Conservation (phyloP, 192 early-diverging fungal genomes). For the Lobulomyces angularis region DNA sequence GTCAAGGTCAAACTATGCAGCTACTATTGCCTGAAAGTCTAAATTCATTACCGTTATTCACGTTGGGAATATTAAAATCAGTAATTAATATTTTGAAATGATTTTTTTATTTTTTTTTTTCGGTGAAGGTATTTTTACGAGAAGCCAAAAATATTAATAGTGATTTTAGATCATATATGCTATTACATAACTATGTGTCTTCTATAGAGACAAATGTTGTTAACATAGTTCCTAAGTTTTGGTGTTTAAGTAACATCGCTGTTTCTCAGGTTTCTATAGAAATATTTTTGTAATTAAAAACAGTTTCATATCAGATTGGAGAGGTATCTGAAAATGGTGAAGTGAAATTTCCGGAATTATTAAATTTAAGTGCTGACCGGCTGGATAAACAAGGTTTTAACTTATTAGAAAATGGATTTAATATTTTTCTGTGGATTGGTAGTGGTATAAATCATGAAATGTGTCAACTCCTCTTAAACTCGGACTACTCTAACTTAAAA, state of each 20-base stretch:
- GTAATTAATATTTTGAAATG: constrained; percentile 24
- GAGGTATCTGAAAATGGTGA: constrained; percentile 38
- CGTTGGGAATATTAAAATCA: constrained; percentile 73
- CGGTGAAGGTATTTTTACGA: constrained; percentile 38
- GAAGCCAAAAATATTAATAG: constrained; percentile 43
- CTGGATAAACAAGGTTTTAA: constrained; percentile 76
- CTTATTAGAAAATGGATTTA: constrained; percentile 69
- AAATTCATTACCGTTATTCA: constrained; percentile 71
- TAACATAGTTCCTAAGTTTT: constrained; percentile 64
- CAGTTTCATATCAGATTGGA: too few species aligned
- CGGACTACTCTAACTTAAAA: constrained; percentile 63
- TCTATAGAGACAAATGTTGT: constrained; percentile 64
- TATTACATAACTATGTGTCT: constrained; percentile 69
- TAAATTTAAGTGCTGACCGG: constrained; percentile 74
- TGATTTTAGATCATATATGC: constrained; percentile 68
- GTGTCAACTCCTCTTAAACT: constrained; percentile 59
- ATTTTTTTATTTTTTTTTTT: constrained; percentile 10
- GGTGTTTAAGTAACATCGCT: constrained; percentile 69
- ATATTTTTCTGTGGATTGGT: constrained; percentile 83
- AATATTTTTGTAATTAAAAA: too few species aligned
- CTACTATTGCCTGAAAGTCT: constrained; percentile 74
- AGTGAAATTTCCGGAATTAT: constrained; percentile 57
- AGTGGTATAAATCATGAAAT: constrained; percentile 65
- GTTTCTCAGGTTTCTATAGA: too few species aligned
- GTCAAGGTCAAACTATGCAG: constrained; percentile 63